These are phyloP conservation scores for Athelia sp. DNA, from an alignment of 1,284 basidiomycete species.

Conservation along the genomic window DNA sequence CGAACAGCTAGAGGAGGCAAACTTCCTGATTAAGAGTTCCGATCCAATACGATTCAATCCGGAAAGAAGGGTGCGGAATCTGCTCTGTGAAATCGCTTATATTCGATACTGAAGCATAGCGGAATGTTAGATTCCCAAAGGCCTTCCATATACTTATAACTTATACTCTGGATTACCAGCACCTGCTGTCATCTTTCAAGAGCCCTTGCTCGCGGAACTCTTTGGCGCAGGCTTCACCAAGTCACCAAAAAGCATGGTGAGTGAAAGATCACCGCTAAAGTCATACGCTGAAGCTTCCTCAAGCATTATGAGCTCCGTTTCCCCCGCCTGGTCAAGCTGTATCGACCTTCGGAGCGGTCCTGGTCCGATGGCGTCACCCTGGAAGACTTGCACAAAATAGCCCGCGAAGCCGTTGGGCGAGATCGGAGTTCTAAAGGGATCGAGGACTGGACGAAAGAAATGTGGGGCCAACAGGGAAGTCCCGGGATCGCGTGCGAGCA, in stretches of 20 bases:
- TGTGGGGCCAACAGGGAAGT: constrained; percentile 35
- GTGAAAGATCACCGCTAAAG: no score
- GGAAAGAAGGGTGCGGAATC: background rate
- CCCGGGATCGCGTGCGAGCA: constrained; percentile 28
- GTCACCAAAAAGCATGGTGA: constrained; percentile 47
- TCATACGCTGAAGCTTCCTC: background rate
- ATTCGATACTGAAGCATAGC: constrained; percentile 5
- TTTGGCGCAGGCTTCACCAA: constrained; percentile 82
- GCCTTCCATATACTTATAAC: constrained; percentile 49
- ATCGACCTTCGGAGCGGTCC: constrained; percentile 50
- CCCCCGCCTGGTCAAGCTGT: constrained; percentile 70
- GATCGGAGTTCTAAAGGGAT: constrained; percentile 37
- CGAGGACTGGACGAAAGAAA: constrained; percentile 30
- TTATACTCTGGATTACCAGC: constrained; percentile 40
- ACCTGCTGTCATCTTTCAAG: constrained; percentile 55
- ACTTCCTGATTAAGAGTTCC: constrained; percentile 55
- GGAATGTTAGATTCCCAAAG: constrained; percentile 13
- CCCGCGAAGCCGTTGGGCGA: constrained; percentile 43
- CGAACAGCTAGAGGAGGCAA: constrained; percentile 62
- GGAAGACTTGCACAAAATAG: constrained; percentile 44
- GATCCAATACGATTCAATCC: constrained; percentile 29
- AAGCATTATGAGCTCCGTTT: constrained; percentile 82
- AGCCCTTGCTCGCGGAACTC: constrained; percentile 68
- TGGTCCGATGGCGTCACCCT: constrained; percentile 55
- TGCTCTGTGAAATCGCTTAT: constrained; percentile 1